Base-by-base conservation (phyloP, 805 yeast genomes). In the Spathaspora arborariae region DNA sequence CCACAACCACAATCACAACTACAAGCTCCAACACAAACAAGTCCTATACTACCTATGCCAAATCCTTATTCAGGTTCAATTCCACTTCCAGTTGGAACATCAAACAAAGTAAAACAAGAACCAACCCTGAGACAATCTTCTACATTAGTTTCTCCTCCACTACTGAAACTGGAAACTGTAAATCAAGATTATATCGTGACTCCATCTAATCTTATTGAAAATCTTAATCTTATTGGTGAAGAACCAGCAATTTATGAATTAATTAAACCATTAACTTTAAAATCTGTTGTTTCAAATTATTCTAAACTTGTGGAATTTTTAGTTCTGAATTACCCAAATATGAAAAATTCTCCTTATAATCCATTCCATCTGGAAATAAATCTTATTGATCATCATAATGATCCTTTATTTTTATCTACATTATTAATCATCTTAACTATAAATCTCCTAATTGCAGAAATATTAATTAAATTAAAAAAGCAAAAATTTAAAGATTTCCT, bases 261-360 rank as follows among this genome's bases (percentile, higher is more conserved):
- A 4, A 41, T 65, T n/a, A 54, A 57, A 47, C 63, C 67, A 5
- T 50, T 63, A 16, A 63, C 69, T 1, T 60, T 67, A 2, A 59
- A 58, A 42, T 55, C 64, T 13, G 39, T 64, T 4, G 37, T 64
- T 20, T 46, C 54, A 20, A 60, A 63, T 50, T 48, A 53, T 42
- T 45, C 46, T 11, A 57, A 60, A 38, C 46, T 59, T 36, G 56
- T 62, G 7, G 59, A 61, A 6, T 64, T 64, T 39, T 44, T 65
- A 20, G 39, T 45, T 9, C 39, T 45, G 8, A 55, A 56, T 42
- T 54, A 56, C 27, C 49, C 53, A 10, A 48, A 50, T 30, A 41
- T 46, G 20, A 43, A 50, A 4, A 39, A 40, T 37, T 15, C 39
- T 15, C 20, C 42, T 4, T 22, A 15, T 19, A 47, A 41, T 27